Evolutionary conservation across 1,284 basidiomycete genomes (phyloP).

Genomic region (Sanghuangporus sanghuang): DNA sequence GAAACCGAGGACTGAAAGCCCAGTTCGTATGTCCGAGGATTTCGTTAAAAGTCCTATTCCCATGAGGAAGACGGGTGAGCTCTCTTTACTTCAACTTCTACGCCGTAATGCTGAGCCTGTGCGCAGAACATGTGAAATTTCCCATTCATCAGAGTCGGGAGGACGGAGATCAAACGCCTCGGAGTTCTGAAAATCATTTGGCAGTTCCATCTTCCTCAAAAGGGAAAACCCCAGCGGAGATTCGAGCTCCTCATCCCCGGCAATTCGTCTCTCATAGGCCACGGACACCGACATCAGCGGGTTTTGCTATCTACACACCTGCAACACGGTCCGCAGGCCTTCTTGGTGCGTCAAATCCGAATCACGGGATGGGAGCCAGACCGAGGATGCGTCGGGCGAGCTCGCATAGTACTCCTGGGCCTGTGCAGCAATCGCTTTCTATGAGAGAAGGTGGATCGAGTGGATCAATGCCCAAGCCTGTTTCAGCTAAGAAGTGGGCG

Average conservation of each 20-base stretch:
- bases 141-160: background rate
- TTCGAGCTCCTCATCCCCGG: slow-evolving; percentile 11
- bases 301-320: background rate
- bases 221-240: slow-evolving; percentile 6
- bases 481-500: slow-evolving; percentile 57
- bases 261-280: slow-evolving; percentile 15
- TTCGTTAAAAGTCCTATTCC: slow-evolving; percentile 6
- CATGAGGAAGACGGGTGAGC: slow-evolving; percentile 14
- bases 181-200: background rate
- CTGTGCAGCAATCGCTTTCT: slow-evolving; percentile 24
- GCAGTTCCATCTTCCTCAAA: background rate
- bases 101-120: background rate
- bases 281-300: slow-evolving; percentile 9
- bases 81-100: background rate
- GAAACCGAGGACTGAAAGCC: slow-evolving; percentile 31
- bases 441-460: slow-evolving; percentile 21
- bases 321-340: background rate
- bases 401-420: slow-evolving; percentile 34
- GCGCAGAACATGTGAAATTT: background rate
- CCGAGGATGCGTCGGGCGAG: slow-evolving; percentile 40
- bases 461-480: slow-evolving; percentile 25
- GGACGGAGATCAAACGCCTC: slow-evolving; percentile 1
- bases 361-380: slow-evolving; percentile 20
- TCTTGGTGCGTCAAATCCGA: slow-evolving; percentile 6
- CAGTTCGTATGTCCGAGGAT: slow-evolving; percentile 20